Evolutionary conservation across 495 filamentous ascomycete genomes (phyloP).

Genomic region (Lichina pygmaea): DNA sequence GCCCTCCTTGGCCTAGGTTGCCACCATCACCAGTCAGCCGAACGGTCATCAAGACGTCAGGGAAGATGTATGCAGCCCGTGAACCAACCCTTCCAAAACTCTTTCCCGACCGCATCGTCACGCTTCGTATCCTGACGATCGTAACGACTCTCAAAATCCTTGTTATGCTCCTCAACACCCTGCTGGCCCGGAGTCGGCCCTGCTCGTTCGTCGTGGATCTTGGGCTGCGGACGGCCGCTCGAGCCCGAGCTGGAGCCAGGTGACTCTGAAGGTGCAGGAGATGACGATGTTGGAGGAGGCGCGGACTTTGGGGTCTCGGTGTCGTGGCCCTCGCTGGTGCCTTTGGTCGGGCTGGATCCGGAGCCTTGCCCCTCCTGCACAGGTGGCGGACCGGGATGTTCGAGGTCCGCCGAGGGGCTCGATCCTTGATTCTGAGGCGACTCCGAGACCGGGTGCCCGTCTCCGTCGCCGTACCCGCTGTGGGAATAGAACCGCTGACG

Average conservation of each 20-base stretch:
- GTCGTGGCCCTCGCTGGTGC: constrained; percentile 5
- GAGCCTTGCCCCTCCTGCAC: constrained; percentile 8
- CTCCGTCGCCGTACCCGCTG: neutral
- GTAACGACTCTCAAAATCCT: constrained; percentile 9
- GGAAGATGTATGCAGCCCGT: too few relatives aligned
- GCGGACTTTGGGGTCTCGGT: neutral
- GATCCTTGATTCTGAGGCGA: constrained; percentile 3
- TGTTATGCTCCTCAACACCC: constrained; percentile 6
- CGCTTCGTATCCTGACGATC: constrained; percentile 4
- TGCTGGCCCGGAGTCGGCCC: constrained; percentile 3
- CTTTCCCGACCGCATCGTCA: constrained; percentile 6
- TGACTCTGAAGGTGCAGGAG: too few relatives aligned
- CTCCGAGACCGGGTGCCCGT: constrained; percentile 1
- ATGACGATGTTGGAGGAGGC: neutral
- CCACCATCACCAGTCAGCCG: too few relatives aligned
- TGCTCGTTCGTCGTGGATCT: constrained; percentile 5
- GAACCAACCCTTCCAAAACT: constrained; percentile 8
- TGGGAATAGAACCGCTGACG: neutral
- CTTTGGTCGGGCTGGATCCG: constrained; percentile 7
- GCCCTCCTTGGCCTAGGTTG: too few relatives aligned
- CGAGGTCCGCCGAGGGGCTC: constrained; percentile 8
- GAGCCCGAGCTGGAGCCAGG: neutral
- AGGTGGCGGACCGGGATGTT: constrained; percentile 10
- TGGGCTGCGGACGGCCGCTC: constrained; percentile 7
- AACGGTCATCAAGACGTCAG: too few relatives aligned